phyloP scores from a whole-genome alignment of 2,329 filamentous ascomycete genomes.

The Hypoxylon sp. region DNA sequence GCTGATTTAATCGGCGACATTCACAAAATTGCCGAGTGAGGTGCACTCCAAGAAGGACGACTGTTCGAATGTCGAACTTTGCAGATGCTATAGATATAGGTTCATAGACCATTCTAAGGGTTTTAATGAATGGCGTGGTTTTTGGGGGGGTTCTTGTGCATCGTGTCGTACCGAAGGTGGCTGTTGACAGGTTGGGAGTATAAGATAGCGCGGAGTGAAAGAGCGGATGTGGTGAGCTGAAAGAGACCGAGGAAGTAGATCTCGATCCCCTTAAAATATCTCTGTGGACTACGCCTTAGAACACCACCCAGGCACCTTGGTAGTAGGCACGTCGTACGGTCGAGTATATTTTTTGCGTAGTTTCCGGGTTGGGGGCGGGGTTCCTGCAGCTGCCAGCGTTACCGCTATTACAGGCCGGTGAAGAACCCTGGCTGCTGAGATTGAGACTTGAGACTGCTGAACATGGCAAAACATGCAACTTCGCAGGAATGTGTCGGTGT shows the following conservation, averaged over 20 bases:
- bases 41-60: neutral
- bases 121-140: constrained; percentile 32
- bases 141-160: constrained; percentile 14
- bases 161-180: constrained; percentile 23
- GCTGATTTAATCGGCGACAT: constrained; percentile 26
- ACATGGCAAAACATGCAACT: constrained; percentile 24
- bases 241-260: constrained; percentile 30
- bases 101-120: constrained; percentile 29
- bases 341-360: constrained; percentile 27
- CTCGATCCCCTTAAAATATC: constrained; percentile 38
- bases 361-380: constrained; percentile 35
- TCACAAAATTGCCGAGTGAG: neutral
- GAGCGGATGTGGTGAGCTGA: neutral
- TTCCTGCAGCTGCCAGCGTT: constrained; percentile 34
- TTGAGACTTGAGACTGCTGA: neutral
- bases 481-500: constrained; percentile 29
- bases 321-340: constrained; percentile 18
- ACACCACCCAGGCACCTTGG: constrained; percentile 24
- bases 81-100: constrained; percentile 10
- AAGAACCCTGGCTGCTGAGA: neutral
- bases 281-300: constrained; percentile 27
- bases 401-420: constrained; percentile 27
- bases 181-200: constrained; percentile 18
- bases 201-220: neutral
- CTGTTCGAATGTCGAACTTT: constrained; percentile 17